A percentile compares a stretch with the other conserved stretches of the same genome.
Conservation (phyloP, 2,329 filamentous ascomycete genomes). For the Diaporthe citriasiana region DNA sequence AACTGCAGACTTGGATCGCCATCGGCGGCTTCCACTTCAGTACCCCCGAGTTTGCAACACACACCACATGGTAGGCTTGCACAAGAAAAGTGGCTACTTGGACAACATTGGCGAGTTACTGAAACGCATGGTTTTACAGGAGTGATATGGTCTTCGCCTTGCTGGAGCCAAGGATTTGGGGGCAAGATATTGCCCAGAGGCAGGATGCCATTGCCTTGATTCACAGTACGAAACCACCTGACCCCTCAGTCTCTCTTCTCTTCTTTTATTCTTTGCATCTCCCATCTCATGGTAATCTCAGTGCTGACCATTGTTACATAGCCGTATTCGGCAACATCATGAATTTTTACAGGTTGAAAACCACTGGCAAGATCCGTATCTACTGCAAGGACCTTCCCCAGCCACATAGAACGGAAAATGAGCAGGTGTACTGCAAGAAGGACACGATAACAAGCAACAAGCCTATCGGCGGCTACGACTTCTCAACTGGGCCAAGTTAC, state of each 20-base stretch:
- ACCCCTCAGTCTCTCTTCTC: background rate
- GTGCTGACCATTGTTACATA: background rate
- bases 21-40: constrained; percentile 50
- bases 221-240: background rate
- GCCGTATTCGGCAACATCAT: background rate
- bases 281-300: background rate
- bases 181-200: background rate
- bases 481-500: background rate
- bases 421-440: background rate
- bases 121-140: background rate
- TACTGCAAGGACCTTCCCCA: background rate
- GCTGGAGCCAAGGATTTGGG: background rate
- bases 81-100: no score
- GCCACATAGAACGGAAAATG: background rate
- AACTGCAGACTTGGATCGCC: constrained; percentile 50
- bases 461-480: background rate
- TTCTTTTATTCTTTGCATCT: background rate
- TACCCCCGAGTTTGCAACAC: constrained; percentile 41
- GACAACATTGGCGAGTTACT: background rate
- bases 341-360: background rate
- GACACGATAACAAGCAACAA: background rate
- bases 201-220: background rate
- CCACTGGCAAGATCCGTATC: background rate
- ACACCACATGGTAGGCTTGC: constrained; percentile 47
- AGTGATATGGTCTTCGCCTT: constrained; percentile 47